These are phyloP conservation scores for Capsella bursapastoris DNA, from an alignment of 345 rosid genomes.

Conservation along the genomic window DNA sequence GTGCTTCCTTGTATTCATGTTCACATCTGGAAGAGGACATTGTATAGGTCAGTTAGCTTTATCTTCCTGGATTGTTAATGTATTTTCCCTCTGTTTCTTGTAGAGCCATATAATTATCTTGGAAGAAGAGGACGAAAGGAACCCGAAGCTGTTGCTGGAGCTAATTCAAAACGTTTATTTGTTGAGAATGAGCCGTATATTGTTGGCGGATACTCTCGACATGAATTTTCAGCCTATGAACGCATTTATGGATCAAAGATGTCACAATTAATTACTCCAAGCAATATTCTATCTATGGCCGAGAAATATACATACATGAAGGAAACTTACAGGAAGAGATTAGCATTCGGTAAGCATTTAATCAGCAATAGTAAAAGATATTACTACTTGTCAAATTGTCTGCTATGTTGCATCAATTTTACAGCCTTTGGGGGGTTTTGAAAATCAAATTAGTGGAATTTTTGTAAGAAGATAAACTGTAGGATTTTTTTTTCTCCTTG, in stretches of 20 bases:
- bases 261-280: slow-evolving; percentile 60
- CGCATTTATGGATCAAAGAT: slow-evolving; percentile 60
- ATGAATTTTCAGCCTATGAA: slow-evolving; percentile 56
- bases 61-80: slow-evolving; percentile 13
- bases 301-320: slow-evolving; percentile 88
- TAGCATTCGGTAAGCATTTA: slow-evolving; percentile 82
- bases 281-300: slow-evolving; percentile 73
- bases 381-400: neutral
- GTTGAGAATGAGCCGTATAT: slow-evolving; percentile 91
- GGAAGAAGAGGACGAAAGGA: slow-evolving; percentile 96
- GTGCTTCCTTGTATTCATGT: slow-evolving; percentile 24
- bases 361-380: slow-evolving; percentile 10
- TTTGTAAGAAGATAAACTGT: neutral
- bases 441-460: slow-evolving; percentile 7
- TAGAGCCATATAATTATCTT: slow-evolving; percentile 89
- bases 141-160: slow-evolving; percentile 93
- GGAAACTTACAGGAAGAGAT: slow-evolving; percentile 86
- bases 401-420: slow-evolving; percentile 17
- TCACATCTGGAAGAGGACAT: neutral
- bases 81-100: slow-evolving; percentile 22
- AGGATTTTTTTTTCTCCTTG: neutral
- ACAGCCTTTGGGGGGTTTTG: slow-evolving; percentile 2
- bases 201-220: slow-evolving; percentile 82
- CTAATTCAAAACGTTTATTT: slow-evolving; percentile 88
- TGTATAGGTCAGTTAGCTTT: slow-evolving; percentile 9